Percentiles rank a stretch among this genome's conserved stretches.
Conservation (phyloP, 2,329 filamentous ascomycete genomes). For the Cladosporium velox region DNA sequence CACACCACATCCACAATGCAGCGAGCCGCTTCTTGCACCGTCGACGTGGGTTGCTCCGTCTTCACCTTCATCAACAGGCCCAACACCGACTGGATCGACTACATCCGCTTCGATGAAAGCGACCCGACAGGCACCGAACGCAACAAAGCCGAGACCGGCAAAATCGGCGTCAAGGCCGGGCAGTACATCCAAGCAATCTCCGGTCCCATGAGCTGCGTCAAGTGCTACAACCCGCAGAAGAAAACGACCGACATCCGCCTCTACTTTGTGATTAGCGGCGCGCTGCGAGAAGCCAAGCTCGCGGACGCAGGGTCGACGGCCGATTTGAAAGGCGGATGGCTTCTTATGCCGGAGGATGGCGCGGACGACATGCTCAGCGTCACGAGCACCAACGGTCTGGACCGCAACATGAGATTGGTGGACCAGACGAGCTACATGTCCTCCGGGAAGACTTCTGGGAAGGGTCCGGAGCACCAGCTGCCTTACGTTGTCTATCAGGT, state of each 20-base stretch:
- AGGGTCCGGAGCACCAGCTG: not conserved
- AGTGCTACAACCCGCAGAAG: not conserved
- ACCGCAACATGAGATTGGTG: not conserved
- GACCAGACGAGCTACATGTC: not conserved
- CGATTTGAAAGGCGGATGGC: not conserved
- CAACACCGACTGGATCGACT: not conserved
- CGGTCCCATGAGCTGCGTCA: not conserved
- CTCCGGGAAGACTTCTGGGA: not conserved
- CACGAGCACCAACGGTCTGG: not conserved
- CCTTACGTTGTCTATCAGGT: not conserved
- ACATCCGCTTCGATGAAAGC: not conserved
- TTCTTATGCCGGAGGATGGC: not conserved
- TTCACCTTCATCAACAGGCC: not conserved
- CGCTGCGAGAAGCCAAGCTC: not conserved
- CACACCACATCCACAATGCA: not conserved
- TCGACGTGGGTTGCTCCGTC: not conserved
- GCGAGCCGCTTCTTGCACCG: not conserved
- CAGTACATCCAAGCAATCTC: not conserved
- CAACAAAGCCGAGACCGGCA: not conserved
- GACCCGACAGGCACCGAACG: not conserved
- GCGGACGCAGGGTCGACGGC: not conserved
- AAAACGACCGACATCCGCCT: not conserved
- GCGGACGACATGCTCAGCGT: not conserved
- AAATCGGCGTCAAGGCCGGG: not conserved
- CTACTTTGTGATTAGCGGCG: not conserved